These are phyloP conservation scores for Angophora floribunda DNA, from an alignment of 345 rosid species.

Conservation along the genomic window DNA sequence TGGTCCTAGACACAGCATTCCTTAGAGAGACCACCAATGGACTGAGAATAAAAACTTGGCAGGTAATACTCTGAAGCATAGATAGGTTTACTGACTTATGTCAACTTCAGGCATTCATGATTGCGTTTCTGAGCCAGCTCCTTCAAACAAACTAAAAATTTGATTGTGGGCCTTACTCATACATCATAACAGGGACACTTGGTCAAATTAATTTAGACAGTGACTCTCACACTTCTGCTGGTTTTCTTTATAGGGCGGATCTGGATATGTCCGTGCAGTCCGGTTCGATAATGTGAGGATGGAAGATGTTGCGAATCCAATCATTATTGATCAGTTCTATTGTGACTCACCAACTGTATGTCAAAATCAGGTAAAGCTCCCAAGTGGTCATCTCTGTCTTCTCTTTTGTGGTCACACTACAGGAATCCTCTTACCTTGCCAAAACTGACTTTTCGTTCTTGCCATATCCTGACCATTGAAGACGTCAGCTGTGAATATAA, in stretches of 20 bases:
- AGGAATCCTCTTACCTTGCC: not conserved
- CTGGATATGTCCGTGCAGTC: conserved; percentile 78
- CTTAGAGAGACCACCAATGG: conserved; percentile 78
- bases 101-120: not conserved
- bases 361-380: conserved; percentile 60
- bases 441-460: not conserved
- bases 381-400: not conserved
- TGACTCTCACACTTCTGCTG: not conserved
- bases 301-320: conserved; percentile 80
- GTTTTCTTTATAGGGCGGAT: conserved; percentile 57
- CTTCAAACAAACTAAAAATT: not conserved
- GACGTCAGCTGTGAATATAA: conserved; percentile 82
- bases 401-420: not conserved
- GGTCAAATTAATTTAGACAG: not conserved
- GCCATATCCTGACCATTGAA: not conserved
- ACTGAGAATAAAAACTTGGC: conserved; percentile 96
- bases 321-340: conserved; percentile 93
- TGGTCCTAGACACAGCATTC: conserved; percentile 80
- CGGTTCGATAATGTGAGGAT: conserved; percentile 76
- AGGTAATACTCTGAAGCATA: conserved; percentile 32
- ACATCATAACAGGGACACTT: not conserved
- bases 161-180: not conserved
- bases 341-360: conserved; percentile 83
- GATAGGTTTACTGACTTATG: not conserved
- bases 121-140: not conserved